A percentile compares a stretch with the other conserved stretches of the same genome.
phyloP scores from a whole-genome alignment of 306 rosid genomes.

The Dalbergia oliveri region DNA sequence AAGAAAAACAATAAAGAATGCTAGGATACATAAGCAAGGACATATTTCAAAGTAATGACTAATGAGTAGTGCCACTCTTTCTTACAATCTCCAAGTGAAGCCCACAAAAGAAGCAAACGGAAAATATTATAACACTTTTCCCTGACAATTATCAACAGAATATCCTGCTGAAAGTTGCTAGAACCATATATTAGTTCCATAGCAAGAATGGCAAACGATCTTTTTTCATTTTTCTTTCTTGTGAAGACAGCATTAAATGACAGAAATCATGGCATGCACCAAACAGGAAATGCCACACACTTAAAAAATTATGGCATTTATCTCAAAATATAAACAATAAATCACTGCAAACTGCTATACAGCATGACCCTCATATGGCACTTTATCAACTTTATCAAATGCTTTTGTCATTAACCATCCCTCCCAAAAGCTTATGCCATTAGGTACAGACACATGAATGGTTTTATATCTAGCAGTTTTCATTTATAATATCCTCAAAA shows the following conservation, averaged over 20 bases:
- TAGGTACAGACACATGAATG: too few relatives aligned
- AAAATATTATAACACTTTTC: not conserved
- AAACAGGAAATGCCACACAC: too few relatives aligned
- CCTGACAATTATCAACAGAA: not conserved
- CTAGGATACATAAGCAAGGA: not conserved
- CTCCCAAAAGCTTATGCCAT: too few relatives aligned
- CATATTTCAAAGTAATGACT: not conserved
- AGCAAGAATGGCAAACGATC: not conserved
- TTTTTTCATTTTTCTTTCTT: not conserved
- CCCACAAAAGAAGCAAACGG: slow-evolving; percentile 1
- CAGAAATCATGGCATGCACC: not conserved
- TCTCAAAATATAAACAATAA: slow-evolving; percentile 5
- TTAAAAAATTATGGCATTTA: not conserved
- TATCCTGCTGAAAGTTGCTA: not conserved
- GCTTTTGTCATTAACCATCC: not conserved
- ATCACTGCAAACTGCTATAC: slow-evolving; percentile 21
- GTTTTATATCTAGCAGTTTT: too few relatives aligned
- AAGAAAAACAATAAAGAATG: slow-evolving; percentile 15
- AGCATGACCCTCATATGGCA: not conserved
- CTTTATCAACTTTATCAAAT: slow-evolving; percentile 20
- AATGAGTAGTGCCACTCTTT: slow-evolving; percentile 3
- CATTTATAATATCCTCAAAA: not conserved
- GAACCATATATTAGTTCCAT: not conserved
- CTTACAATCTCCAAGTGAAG: not conserved
- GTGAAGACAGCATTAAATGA: not conserved